Evolutionary conservation across 2,329 filamentous ascomycete genomes (phyloP).

Genomic region (Stenocarpella maydis): DNA sequence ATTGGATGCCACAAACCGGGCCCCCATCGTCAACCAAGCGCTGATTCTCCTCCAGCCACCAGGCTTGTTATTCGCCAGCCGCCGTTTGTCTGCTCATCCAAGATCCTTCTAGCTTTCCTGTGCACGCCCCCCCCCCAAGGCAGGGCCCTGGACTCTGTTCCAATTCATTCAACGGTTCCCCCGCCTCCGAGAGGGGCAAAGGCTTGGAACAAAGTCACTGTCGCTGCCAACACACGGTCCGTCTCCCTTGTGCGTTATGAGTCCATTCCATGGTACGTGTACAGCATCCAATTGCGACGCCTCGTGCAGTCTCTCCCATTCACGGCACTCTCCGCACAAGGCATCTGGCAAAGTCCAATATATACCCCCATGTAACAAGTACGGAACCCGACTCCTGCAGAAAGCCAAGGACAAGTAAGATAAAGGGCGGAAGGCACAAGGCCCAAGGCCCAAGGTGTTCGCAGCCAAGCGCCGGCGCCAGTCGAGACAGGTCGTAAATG

Average conservation of each 20-base stretch:
- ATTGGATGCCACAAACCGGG: slow-evolving; percentile 15
- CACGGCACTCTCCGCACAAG: background rate
- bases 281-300: background rate
- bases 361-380: background rate
- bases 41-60: slow-evolving; percentile 17
- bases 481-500: background rate
- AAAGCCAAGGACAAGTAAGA: no score
- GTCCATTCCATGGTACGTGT: no score
- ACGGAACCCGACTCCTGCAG: no score
- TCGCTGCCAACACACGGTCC: background rate
- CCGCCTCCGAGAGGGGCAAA: slow-evolving; percentile 33
- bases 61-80: slow-evolving; percentile 22
- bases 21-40: slow-evolving; percentile 28
- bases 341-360: background rate
- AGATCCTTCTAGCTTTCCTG: background rate
- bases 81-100: slow-evolving; percentile 11
- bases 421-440: background rate
- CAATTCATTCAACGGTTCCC: background rate
- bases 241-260: background rate
- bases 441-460: slow-evolving; percentile 2
- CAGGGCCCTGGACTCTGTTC: background rate
- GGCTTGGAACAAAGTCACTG: background rate
- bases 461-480: slow-evolving; percentile 19
- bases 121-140: no score
- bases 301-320: background rate